Conservation (phyloP, 1,284 basidiomycete species). For the Melampsora americana region DNA sequence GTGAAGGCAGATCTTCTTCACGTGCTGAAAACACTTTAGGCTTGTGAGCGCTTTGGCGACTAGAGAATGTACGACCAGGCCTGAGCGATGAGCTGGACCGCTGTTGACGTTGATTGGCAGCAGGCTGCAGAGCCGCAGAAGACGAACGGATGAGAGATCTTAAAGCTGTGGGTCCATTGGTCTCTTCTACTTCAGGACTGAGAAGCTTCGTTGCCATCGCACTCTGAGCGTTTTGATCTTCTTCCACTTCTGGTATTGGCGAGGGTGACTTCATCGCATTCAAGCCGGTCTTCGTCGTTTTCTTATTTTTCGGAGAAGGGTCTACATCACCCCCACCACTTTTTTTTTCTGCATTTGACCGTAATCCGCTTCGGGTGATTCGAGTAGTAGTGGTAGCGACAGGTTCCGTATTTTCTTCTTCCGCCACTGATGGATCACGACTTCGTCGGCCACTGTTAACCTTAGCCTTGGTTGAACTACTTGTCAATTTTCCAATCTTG, state of each 20-base stretch:
- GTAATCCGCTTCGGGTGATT: not conserved
- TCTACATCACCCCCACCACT: not conserved
- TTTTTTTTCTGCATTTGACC: not conserved
- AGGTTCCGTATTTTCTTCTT: constrained; percentile 11
- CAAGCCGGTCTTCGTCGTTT: not conserved
- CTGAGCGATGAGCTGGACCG: constrained; percentile 46
- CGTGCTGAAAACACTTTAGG: constrained; percentile 48
- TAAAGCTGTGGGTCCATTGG: constrained; percentile 8
- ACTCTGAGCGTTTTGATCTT: constrained; percentile 13
- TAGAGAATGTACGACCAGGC: constrained; percentile 48
- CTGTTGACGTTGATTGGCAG: constrained; percentile 14
- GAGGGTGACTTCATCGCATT: constrained; percentile 21
- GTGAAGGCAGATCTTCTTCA: constrained; percentile 48
- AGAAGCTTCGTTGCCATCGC: constrained; percentile 17
- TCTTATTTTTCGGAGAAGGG: constrained; percentile 7
- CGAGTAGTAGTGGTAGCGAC: not conserved
- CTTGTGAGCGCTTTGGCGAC: constrained; percentile 43
- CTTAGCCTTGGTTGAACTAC: constrained; percentile 24
- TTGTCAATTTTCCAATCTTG: constrained; percentile 34
- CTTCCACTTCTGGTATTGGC: constrained; percentile 20
- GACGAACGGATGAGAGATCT: constrained; percentile 42
- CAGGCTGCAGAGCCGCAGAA: constrained; percentile 37
- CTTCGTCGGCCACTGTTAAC: constrained; percentile 22
- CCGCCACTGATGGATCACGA: constrained; percentile 27
- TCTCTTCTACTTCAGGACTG: not conserved